Evolutionary conservation across 108 stramenopile species (phyloP).

Genomic region (Cyclotella baltica): DNA sequence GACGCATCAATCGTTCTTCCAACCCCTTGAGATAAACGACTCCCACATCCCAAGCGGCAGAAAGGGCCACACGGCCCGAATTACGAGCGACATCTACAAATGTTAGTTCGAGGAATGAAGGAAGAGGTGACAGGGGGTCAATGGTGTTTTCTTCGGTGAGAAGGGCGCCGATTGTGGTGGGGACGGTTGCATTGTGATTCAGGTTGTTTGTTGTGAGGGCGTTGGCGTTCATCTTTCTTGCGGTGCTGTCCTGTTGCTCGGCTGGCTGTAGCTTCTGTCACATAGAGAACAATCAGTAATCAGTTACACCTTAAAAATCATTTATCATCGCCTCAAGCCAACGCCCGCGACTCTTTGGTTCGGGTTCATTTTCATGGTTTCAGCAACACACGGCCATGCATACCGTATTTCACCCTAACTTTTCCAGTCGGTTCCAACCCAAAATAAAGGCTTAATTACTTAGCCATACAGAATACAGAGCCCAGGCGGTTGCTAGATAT

Average conservation of each 20-base stretch:
- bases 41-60: slow-evolving; percentile 45
- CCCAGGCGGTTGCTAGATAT: too few species aligned
- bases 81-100: slow-evolving; percentile 71
- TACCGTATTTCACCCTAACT: too few species aligned
- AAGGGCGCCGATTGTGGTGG: slow-evolving; percentile 72
- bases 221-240: slow-evolving; percentile 5
- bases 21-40: slow-evolving; percentile 15
- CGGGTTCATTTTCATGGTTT: too few species aligned
- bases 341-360: too few species aligned
- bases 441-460: too few species aligned
- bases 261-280: too few species aligned
- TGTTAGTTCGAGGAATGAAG: slow-evolving; percentile 84
- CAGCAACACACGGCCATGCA: too few species aligned
- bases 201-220: slow-evolving; percentile 13
- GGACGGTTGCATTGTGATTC: slow-evolving; percentile 59
- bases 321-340: too few species aligned
- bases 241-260: neutral
- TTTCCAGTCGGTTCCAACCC: too few species aligned
- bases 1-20: slow-evolving; percentile 15
- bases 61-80: slow-evolving; percentile 66
- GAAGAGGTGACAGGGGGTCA: slow-evolving; percentile 74
- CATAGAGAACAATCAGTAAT: too few species aligned
- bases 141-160: slow-evolving; percentile 86
- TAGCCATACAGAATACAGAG: too few species aligned
- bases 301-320: too few species aligned